These are phyloP conservation scores for Aurantiochytrium sp. DNA, from an alignment of 108 stramenopile species.

Conservation along the genomic window DNA sequence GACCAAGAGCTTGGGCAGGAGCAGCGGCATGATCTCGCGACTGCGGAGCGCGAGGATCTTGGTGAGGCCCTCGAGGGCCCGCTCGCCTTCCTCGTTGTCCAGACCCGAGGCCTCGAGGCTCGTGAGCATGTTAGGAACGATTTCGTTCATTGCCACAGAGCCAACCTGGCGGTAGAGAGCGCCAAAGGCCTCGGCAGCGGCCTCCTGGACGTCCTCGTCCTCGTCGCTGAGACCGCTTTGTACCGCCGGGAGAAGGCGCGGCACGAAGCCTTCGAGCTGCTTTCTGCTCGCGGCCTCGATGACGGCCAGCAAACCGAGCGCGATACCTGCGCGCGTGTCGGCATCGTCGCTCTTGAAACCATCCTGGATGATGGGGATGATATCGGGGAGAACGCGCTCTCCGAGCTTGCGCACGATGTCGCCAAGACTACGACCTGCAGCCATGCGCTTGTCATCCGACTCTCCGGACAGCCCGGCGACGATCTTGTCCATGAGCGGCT, in stretches of 20 bases:
- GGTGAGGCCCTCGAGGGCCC: constrained; percentile 83
- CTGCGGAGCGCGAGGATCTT: constrained; percentile 80
- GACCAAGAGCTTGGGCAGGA: constrained; percentile 77
- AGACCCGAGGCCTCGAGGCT: constrained; percentile 48
- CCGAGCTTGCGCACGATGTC: constrained; percentile 94
- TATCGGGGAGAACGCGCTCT: constrained; percentile 84
- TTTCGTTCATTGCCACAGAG: constrained; percentile 70
- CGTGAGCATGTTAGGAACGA: constrained; percentile 82
- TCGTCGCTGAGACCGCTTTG: constrained; percentile 88
- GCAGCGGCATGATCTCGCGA: constrained; percentile 79
- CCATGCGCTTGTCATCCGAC: constrained; percentile 68
- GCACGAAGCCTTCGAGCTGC: constrained; percentile 78
- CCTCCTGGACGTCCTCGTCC: constrained; percentile 62
- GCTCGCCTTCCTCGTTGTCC: constrained; percentile 46
- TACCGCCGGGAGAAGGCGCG: constrained; percentile 80
- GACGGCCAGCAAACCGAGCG: constrained; percentile 89
- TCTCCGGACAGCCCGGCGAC: constrained; percentile 66
- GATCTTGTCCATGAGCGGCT: constrained; percentile 70
- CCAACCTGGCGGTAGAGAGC: constrained; percentile 80
- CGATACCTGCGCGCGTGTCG: constrained; percentile 76
- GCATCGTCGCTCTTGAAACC: constrained; percentile 71
- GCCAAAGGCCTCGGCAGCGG: constrained; percentile 89
- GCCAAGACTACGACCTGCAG: constrained; percentile 87
- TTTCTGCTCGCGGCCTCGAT: constrained; percentile 74
- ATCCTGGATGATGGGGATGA: constrained; percentile 84